Conservation (phyloP, 805 yeast species). For the Starmerella ratchasimensis region DNA sequence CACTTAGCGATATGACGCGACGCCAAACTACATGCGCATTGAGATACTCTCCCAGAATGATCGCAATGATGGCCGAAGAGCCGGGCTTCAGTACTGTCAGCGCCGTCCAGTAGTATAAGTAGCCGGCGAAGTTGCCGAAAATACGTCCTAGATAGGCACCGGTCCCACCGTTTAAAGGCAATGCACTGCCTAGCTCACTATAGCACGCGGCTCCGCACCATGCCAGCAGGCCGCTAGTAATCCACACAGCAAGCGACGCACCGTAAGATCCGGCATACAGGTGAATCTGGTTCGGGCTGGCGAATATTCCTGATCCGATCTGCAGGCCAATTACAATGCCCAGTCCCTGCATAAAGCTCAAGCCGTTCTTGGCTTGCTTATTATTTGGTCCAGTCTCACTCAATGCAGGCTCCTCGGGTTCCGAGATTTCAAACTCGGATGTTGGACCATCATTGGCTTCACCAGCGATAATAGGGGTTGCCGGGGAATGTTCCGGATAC, state of each 20-base stretch:
- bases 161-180: constrained; percentile 32
- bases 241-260: constrained; percentile 29
- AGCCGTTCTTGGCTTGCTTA: not conserved
- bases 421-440: too few species aligned
- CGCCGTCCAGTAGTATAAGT: constrained; percentile 30
- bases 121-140: constrained; percentile 28
- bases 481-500: too few species aligned
- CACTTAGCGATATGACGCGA: constrained; percentile 25
- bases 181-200: constrained; percentile 31
- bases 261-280: constrained; percentile 29
- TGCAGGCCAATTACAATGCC: constrained; percentile 32
- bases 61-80: constrained; percentile 29
- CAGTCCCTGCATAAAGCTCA: constrained; percentile 27
- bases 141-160: constrained; percentile 29
- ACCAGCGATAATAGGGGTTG: too few species aligned
- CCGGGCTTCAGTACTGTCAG: constrained; percentile 31
- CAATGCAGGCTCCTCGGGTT: too few species aligned
- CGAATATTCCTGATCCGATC: constrained; percentile 33
- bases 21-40: constrained; percentile 20
- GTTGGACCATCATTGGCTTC: too few species aligned
- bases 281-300: constrained; percentile 31
- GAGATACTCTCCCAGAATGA: constrained; percentile 30
- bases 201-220: constrained; percentile 34
- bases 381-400: too few species aligned
- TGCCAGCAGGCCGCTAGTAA: constrained; percentile 29